Conservation (phyloP, 495 filamentous ascomycete species). For the Neurospora sp. region DNA sequence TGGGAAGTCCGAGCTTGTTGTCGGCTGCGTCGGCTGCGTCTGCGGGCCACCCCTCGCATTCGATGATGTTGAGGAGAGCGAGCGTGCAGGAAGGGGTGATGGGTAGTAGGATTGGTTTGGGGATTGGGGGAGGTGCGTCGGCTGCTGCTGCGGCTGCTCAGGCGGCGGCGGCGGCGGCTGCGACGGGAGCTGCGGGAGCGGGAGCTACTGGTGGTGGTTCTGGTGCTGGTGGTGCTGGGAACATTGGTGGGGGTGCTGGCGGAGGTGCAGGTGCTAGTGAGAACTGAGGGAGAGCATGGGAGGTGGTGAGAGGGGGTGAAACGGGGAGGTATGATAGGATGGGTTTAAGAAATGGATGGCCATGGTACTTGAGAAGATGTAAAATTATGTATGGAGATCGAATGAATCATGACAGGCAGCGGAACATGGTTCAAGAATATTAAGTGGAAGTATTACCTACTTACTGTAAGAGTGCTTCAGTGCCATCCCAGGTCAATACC, state of each 20-base stretch:
- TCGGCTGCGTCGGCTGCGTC: slow-evolving; percentile 12
- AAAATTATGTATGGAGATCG: background rate
- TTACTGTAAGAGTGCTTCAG: background rate
- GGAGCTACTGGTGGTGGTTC: background rate
- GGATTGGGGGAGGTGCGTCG: slow-evolving; percentile 1
- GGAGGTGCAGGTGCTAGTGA: background rate
- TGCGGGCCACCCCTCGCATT: background rate
- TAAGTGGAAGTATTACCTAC: background rate
- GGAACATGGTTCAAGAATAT: background rate
- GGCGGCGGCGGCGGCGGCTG: background rate
- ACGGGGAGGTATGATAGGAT: background rate
- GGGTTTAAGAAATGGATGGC: background rate
- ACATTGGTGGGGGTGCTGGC: background rate
- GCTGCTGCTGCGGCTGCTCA: background rate
- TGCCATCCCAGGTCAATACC: background rate
- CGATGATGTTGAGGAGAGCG: slow-evolving; percentile 28
- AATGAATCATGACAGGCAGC: background rate
- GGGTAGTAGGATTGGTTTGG: slow-evolving; percentile 4
- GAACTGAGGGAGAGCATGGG: background rate
- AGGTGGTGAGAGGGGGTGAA: background rate
- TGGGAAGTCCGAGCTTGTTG: slow-evolving; percentile 25
- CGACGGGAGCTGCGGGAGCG: background rate
- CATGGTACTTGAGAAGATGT: background rate
- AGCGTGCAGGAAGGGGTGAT: slow-evolving; percentile 30
- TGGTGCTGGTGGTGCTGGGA: background rate